These are phyloP conservation scores for Tylopilus plumbeoviolaceoides DNA, from an alignment of 768 basidiomycete genomes.

Conservation along the genomic window DNA sequence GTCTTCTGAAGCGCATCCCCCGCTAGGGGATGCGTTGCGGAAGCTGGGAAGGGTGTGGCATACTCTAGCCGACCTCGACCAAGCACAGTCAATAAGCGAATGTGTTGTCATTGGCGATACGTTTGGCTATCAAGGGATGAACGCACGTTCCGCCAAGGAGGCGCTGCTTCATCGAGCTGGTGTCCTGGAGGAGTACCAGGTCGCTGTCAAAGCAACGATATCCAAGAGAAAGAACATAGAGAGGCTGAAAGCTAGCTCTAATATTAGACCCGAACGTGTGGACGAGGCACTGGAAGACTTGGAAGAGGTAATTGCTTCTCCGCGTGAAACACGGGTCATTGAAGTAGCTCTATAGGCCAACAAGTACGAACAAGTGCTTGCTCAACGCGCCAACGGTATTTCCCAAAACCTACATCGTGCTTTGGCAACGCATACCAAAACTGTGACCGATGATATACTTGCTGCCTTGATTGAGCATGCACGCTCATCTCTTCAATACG, in stretches of 20 bases:
- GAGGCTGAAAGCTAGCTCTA: conserved; percentile 78
- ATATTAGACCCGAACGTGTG: conserved; percentile 79
- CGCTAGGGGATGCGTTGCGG: conserved; percentile 76
- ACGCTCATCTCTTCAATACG: conserved; percentile 87
- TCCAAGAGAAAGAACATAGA: conserved; percentile 91
- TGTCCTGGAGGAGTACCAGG: conserved; percentile 91
- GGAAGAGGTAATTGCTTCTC: conserved; percentile 63
- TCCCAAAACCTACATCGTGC: conserved; percentile 90
- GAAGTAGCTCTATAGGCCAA: conserved; percentile 57
- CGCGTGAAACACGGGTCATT: conserved; percentile 1
- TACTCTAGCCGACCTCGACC: conserved; percentile 81
- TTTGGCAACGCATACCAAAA: conserved; percentile 76
- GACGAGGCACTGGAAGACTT: conserved; percentile 91
- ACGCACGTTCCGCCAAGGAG: conserved; percentile 95
- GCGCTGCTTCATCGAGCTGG: conserved; percentile 85
- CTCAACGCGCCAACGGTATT: conserved; percentile 85
- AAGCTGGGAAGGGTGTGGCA: conserved; percentile 89
- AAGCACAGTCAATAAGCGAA: conserved; percentile 90
- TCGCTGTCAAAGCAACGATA: conserved; percentile 89
- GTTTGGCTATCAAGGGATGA: conserved; percentile 92
- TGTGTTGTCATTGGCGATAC: conserved; percentile 96
- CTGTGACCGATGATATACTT: conserved; percentile 89
- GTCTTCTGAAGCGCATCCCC: conserved; percentile 82
- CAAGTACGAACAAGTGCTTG: conserved; percentile 82
- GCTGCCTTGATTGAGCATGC: conserved; percentile 90